These are phyloP conservation scores for Pestalotiopsis sp. DNA, from an alignment of 2,329 filamentous ascomycete species.

Conservation along the genomic window DNA sequence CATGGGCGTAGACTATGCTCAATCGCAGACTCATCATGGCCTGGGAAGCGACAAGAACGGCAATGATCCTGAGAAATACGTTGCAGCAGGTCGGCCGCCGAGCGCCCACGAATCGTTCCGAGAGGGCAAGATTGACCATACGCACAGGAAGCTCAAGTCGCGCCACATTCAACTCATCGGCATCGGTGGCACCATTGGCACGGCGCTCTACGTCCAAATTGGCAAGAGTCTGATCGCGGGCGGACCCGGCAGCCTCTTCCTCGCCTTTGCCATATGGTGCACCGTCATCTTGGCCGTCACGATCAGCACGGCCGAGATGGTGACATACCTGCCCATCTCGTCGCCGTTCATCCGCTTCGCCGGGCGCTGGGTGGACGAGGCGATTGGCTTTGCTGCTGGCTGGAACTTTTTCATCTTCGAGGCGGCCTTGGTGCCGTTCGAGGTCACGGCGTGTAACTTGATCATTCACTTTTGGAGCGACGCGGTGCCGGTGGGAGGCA, in stretches of 20 bases:
- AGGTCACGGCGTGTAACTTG: constrained; percentile 66
- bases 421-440: constrained; percentile 67
- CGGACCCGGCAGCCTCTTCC: constrained; percentile 58
- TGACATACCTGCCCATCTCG: constrained; percentile 74
- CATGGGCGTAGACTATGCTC: constrained; percentile 18
- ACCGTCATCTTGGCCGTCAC: constrained; percentile 62
- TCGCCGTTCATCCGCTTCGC: constrained; percentile 80
- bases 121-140: constrained; percentile 38
- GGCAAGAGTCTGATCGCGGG: constrained; percentile 59
- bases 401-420: constrained; percentile 78
- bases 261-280: constrained; percentile 65
- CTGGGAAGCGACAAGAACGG: background rate
- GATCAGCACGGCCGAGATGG: constrained; percentile 72
- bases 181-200: constrained; percentile 67
- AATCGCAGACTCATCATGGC: constrained; percentile 1
- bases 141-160: constrained; percentile 55
- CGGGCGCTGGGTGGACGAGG: constrained; percentile 73
- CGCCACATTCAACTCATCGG: constrained; percentile 62
- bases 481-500: constrained; percentile 57
- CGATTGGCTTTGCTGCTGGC: constrained; percentile 71
- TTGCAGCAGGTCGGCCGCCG: constrained; percentile 16
- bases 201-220: constrained; percentile 61
- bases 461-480: constrained; percentile 67
- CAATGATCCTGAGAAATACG: constrained; percentile 20
- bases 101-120: constrained; percentile 9